Base-by-base conservation (phyloP, 108 stramenopile species). In the Nitzschia palea region DNA sequence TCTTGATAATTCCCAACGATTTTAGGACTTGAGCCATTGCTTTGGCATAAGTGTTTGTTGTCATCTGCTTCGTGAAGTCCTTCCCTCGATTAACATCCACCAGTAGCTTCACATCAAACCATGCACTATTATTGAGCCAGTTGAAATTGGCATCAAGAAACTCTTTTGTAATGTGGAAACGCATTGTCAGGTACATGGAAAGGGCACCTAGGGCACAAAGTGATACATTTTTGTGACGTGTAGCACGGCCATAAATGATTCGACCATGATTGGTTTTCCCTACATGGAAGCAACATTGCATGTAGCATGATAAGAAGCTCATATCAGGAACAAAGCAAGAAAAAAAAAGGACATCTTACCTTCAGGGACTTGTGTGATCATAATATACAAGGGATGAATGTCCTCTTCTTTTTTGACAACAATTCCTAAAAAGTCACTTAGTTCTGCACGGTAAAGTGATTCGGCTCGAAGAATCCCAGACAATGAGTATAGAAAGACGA, bases 231-330 rank as follows among this genome's bases (percentile, higher is more conserved):
- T 30, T 44, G 62, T 63, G 62, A 27, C 62, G 43, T 8, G 44
- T 47, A 47, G 62, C 43, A 5, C 44, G 62, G 3, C 62, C 62
- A 32, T 63, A 63, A 3, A 60, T 14, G n/a, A 60, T 40, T 9
- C 36, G 34, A 9, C 58, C 58, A 6, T 40, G 8, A 28, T 42
- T 60, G 8, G 58, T 60, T 23, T 63, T 63, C n/a, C 58, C 34
- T 31, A 27, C 9, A 23, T 40, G n/a, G 37, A 40, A 40, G 37
- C 6, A 10, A 40, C 37, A 40, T 40, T 40, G 12, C 12, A 40
- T 40, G 12, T 40, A 12, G 10, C 37, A 12, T 40, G 37, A 40
- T 40, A n/a, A n/a, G n/a, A n/a, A n/a, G n/a, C n/a, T n/a, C n/a
- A n/a, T n/a, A n/a, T n/a, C n/a, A n/a, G n/a, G n/a, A n/a, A n/a